Percentiles rank a stretch among this genome's conserved stretches.
Evolutionary conservation across 2,329 filamentous ascomycete species (phyloP).

Genomic region (Diaporthe caulivora): DNA sequence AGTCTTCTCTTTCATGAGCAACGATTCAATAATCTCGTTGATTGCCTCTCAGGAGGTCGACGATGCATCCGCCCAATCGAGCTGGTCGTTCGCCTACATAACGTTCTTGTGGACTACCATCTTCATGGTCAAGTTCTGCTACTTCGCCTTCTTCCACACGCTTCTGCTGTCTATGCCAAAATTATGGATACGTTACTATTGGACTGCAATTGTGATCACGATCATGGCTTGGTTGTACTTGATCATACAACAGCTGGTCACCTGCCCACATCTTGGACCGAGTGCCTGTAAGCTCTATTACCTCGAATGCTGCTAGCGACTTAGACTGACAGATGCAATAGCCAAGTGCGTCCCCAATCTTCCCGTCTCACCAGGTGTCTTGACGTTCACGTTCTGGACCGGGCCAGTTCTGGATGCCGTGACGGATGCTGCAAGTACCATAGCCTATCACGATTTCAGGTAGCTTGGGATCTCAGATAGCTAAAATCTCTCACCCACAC

Average conservation of each 20-base stretch:
- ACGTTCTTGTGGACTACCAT: conserved; percentile 17
- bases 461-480: too few relatives aligned
- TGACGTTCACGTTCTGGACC: not conserved
- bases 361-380: not conserved
- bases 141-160: conserved; percentile 20
- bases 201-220: conserved; percentile 1
- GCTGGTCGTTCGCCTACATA: conserved; percentile 13
- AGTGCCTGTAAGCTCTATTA: conserved; percentile 9
- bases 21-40: not conserved
- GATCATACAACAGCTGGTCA: conserved; percentile 16
- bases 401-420: conserved; percentile 6
- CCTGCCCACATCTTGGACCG: conserved; percentile 9
- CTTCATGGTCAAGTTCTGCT: conserved; percentile 28
- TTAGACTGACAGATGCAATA: not conserved
- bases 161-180: conserved; percentile 14
- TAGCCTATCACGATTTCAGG: too few relatives aligned
- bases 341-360: conserved; percentile 4
- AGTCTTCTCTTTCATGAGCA: conserved; percentile 11
- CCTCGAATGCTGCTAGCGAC: not conserved
- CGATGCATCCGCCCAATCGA: not conserved
- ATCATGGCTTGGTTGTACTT: not conserved
- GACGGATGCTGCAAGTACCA: conserved; percentile 15
- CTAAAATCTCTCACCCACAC: too few relatives aligned
- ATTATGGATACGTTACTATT: conserved; percentile 13
- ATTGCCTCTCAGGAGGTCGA: conserved; percentile 7